Evolutionary conservation across 176 grass and related monocot genomes (phyloP).

Genomic region (Panicum miliaceum): DNA sequence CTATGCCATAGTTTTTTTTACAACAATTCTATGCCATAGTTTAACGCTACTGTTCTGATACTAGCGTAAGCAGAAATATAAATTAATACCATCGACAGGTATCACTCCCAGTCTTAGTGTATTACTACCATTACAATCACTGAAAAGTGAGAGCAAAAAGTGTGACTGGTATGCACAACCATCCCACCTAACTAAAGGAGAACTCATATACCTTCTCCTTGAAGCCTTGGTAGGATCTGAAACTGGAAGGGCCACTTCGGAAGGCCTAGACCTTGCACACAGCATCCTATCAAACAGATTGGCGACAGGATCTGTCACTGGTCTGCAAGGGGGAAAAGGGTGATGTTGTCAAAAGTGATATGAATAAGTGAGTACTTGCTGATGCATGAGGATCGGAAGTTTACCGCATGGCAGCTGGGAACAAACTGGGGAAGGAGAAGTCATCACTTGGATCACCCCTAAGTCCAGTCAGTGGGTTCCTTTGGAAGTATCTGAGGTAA

Average conservation of each 20-base stretch:
- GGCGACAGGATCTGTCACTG: conserved; percentile 85
- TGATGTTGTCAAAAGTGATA: not conserved
- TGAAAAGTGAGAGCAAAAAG: not conserved
- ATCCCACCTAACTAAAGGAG: not conserved
- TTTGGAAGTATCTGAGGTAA: conserved; percentile 98
- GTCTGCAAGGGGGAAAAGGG: conserved; percentile 54
- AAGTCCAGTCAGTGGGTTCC: conserved; percentile 83
- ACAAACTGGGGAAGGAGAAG: conserved; percentile 93
- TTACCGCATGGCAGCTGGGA: conserved; percentile 94
- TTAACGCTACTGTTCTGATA: not conserved
- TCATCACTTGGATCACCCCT: conserved; percentile 95
- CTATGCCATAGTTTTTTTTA: not conserved
- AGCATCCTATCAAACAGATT: conserved; percentile 72
- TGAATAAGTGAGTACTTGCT: not conserved
- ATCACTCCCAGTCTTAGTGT: not conserved
- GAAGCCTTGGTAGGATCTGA: conserved; percentile 78
- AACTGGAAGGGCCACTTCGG: conserved; percentile 69
- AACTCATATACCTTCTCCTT: conserved; percentile 69
- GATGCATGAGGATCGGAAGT: not conserved
- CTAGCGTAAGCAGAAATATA: not conserved
- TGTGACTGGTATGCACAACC: not conserved
- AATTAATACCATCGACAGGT: not conserved
- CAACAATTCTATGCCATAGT: not conserved
- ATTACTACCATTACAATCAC: conserved; percentile 8
- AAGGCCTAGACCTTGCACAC: conserved; percentile 79